These are phyloP conservation scores for Blumeria graminis DNA, from an alignment of 2,329 filamentous ascomycete species.

Conservation along the genomic window DNA sequence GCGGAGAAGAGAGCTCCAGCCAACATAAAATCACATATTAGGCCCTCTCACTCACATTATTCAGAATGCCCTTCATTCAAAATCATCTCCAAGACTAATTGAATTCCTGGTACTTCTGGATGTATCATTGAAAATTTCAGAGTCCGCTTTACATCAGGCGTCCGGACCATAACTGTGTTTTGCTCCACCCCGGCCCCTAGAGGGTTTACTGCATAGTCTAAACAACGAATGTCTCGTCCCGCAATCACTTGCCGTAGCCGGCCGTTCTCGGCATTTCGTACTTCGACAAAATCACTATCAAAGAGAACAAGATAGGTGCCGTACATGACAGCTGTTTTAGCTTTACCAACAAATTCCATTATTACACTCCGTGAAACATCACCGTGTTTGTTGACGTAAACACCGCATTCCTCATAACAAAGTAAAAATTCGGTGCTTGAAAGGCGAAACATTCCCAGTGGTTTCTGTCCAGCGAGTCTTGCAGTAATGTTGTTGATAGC, in stretches of 20 bases:
- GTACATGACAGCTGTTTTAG: slow-evolving; percentile 66
- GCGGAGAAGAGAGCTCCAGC: too few species aligned
- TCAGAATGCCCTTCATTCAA: slow-evolving; percentile 58
- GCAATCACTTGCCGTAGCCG: slow-evolving; percentile 83
- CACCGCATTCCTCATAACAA: slow-evolving; percentile 84
- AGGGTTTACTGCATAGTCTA: slow-evolving; percentile 52
- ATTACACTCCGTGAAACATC: slow-evolving; percentile 84
- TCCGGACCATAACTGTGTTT: slow-evolving; percentile 3
- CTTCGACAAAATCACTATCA: slow-evolving; percentile 90
- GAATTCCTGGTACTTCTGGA: slow-evolving; percentile 59
- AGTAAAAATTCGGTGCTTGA: slow-evolving; percentile 82
- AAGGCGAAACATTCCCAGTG: slow-evolving; percentile 88
- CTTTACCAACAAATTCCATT: slow-evolving; percentile 96
- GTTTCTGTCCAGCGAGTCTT: slow-evolving; percentile 60
- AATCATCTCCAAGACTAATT: slow-evolving; percentile 78
- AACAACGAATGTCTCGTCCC: slow-evolving; percentile 65
- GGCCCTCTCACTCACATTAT: slow-evolving; percentile 4
- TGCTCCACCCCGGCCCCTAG: slow-evolving; percentile 26
- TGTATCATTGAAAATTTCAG: slow-evolving; percentile 94
- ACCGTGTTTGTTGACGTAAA: slow-evolving; percentile 95
- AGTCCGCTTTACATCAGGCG: slow-evolving; percentile 31
- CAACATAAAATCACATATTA: too few species aligned
- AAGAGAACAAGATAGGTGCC: slow-evolving; percentile 82
- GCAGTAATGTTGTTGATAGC: slow-evolving; percentile 66
- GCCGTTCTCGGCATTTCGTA: slow-evolving; percentile 89